These are phyloP conservation scores for Cupressus sempervirens DNA, from an alignment of 75 land plant species.

Conservation along the genomic window DNA sequence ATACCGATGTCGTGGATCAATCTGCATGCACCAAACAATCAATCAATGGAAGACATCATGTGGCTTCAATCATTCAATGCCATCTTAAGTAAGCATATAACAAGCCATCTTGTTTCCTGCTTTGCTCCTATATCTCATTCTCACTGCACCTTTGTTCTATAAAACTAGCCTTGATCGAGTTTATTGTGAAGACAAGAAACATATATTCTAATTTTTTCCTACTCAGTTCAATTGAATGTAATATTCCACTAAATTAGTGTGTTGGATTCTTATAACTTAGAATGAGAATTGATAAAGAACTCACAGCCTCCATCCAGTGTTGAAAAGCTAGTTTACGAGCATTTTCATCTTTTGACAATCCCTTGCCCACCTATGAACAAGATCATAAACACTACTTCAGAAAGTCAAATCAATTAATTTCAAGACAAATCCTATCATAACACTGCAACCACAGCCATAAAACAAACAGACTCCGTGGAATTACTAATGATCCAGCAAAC, in stretches of 20 bases:
- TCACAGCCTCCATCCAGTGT: slow-evolving; percentile 99
- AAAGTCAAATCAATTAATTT: not conserved
- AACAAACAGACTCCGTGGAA: not conserved
- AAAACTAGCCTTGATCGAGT: not conserved
- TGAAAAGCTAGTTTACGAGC: slow-evolving; percentile 87
- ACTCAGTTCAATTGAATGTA: not conserved
- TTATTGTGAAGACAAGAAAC: not conserved
- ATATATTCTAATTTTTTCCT: not conserved
- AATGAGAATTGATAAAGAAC: not conserved
- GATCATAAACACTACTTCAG: not conserved
- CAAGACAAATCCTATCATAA: not conserved
- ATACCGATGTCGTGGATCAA: slow-evolving; percentile 89
- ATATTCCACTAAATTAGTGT: not conserved
- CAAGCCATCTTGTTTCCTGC: not conserved
- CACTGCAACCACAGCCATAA: not conserved
- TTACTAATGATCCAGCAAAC: not conserved
- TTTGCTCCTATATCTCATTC: not conserved
- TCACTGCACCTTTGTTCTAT: not conserved
- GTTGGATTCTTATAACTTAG: not conserved
- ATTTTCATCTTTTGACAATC: slow-evolving; percentile 65
- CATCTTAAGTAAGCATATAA: not conserved
- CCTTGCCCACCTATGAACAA: slow-evolving; percentile 74
- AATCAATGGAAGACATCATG: not conserved
- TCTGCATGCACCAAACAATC: slow-evolving; percentile 24
- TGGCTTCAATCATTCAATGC: not conserved